A percentile compares a stretch with the other conserved stretches of the same genome.
Conservation (phyloP, 306 rosid species). For the Cicer bijugum region DNA sequence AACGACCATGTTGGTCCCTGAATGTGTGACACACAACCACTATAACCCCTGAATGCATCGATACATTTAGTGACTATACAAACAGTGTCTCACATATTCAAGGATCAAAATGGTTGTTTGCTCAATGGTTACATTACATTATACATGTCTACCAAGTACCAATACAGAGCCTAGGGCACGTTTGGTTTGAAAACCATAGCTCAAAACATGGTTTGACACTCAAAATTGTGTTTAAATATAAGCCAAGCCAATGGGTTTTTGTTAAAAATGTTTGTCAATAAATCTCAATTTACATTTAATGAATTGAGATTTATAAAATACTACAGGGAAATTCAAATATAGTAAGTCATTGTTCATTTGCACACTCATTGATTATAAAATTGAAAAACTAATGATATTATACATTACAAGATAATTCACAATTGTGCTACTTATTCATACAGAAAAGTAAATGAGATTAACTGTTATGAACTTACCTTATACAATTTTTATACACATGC, state of each 20-base stretch:
- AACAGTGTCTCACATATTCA: no score
- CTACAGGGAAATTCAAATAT: neutral
- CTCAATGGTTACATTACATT: no score
- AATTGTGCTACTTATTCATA: conserved; percentile 8
- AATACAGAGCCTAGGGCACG: no score
- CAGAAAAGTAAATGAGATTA: neutral
- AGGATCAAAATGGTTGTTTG: no score
- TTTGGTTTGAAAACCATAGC: no score
- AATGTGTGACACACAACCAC: no score
- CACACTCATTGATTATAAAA: conserved; percentile 33
- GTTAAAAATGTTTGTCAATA: neutral
- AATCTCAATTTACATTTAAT: neutral
- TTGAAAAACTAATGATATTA: conserved; percentile 36
- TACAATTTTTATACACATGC: neutral
- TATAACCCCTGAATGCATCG: no score
- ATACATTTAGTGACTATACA: no score
- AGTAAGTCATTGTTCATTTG: conserved; percentile 16
- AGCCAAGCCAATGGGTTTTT: neutral
- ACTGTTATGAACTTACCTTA: neutral
- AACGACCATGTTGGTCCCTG: no score
- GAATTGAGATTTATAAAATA: no score
- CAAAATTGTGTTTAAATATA: neutral
- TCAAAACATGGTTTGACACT: neutral
- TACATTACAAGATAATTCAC: conserved; percentile 37
- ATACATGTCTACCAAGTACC: no score